Evolutionary conservation across 1,139 yeast genomes (phyloP).

Genomic region (Lodderomyces oxycetoniae): DNA sequence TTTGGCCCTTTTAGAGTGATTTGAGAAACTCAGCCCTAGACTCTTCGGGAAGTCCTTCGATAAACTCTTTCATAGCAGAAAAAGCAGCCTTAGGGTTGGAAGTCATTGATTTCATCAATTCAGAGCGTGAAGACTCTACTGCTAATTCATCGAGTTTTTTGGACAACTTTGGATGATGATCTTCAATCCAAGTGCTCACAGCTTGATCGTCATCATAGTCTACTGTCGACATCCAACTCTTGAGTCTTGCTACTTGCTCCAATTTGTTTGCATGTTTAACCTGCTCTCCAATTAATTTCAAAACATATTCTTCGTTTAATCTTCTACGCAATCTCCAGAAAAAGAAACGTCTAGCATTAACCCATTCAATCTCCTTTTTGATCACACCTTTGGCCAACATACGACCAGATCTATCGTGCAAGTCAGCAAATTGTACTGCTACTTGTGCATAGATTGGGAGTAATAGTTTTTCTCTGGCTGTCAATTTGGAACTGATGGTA

Average conservation of each 20-base stretch:
- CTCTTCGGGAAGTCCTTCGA: slow-evolving; percentile 53
- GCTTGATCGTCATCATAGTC: slow-evolving; percentile 70
- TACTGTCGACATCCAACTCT: slow-evolving; percentile 80
- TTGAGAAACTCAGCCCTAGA: slow-evolving; percentile 53
- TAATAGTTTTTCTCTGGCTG: slow-evolving; percentile 72
- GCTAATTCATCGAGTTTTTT: slow-evolving; percentile 60
- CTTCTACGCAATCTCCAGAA: slow-evolving; percentile 99
- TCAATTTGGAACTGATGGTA: slow-evolving; percentile 58
- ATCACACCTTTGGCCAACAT: slow-evolving; percentile 95
- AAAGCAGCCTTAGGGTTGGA: slow-evolving; percentile 52
- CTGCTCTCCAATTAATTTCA: slow-evolving; percentile 68
- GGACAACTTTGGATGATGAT: slow-evolving; percentile 62
- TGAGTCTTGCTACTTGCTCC: slow-evolving; percentile 80
- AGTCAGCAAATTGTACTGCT: slow-evolving; percentile 93
- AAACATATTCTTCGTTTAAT: slow-evolving; percentile 84
- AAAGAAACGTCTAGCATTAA: slow-evolving; percentile 86
- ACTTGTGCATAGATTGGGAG: slow-evolving; percentile 89
- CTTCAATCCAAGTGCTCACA: slow-evolving; percentile 85
- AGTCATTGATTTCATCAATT: slow-evolving; percentile 55
- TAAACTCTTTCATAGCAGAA: slow-evolving; percentile 56
- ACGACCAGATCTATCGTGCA: slow-evolving; percentile 96
- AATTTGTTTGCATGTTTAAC: slow-evolving; percentile 60
- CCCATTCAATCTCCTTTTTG: slow-evolving; percentile 80
- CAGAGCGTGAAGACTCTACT: slow-evolving; percentile 58
- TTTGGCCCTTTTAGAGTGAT: slow-evolving; percentile 18